A percentile compares a stretch with the other conserved stretches of the same genome.
Conservation (phyloP, 352 stramenopile genomes). For the Phytophthora chlamydospora region DNA sequence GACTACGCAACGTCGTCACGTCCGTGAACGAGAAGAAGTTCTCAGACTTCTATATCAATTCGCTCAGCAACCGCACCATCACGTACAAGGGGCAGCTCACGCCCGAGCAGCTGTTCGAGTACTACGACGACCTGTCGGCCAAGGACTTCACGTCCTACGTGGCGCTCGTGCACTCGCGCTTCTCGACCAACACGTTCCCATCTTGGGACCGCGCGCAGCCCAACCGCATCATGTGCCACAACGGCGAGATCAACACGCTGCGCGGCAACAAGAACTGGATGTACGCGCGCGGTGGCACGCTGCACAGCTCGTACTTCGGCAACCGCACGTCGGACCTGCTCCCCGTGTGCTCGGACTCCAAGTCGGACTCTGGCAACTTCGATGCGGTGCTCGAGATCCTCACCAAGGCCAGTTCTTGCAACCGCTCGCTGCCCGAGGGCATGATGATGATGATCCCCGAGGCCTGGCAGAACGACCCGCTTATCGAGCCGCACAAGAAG, state of each 20-base stretch:
- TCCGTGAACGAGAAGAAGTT: slow-evolving; percentile 74
- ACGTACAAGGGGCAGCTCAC: slow-evolving; percentile 98
- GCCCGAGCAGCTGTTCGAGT: slow-evolving; percentile 90
- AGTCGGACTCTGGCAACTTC: slow-evolving; percentile 97
- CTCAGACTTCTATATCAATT: slow-evolving; percentile 96
- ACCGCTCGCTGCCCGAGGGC: slow-evolving; percentile 92
- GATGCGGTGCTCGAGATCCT: slow-evolving; percentile 95
- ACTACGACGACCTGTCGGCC: slow-evolving; percentile 64
- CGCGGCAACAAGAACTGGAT: slow-evolving; percentile 98
- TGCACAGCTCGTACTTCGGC: slow-evolving; percentile 92
- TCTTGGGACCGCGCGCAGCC: slow-evolving; percentile 96
- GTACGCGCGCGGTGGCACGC: slow-evolving; percentile 91
- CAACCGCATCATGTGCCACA: slow-evolving; percentile 98
- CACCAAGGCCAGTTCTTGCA: slow-evolving; percentile 90
- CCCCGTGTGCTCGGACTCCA: slow-evolving; percentile 93
- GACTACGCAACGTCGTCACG: slow-evolving; percentile 60
- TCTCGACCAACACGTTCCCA: slow-evolving; percentile 98
- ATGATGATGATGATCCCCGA: slow-evolving; percentile 99
- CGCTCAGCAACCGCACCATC: slow-evolving; percentile 93
- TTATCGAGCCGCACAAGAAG: slow-evolving; percentile 93
- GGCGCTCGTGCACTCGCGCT: slow-evolving; percentile 96
- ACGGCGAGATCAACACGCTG: slow-evolving; percentile 98
- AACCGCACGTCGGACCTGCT: slow-evolving; percentile 93
- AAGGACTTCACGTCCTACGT: slow-evolving; percentile 93
- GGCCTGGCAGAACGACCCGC: slow-evolving; percentile 96